A percentile compares a stretch with the other conserved stretches of the same genome.
Evolutionary conservation across 2,329 filamentous ascomycete genomes (phyloP).

Genomic region (Alternaria sp.): DNA sequence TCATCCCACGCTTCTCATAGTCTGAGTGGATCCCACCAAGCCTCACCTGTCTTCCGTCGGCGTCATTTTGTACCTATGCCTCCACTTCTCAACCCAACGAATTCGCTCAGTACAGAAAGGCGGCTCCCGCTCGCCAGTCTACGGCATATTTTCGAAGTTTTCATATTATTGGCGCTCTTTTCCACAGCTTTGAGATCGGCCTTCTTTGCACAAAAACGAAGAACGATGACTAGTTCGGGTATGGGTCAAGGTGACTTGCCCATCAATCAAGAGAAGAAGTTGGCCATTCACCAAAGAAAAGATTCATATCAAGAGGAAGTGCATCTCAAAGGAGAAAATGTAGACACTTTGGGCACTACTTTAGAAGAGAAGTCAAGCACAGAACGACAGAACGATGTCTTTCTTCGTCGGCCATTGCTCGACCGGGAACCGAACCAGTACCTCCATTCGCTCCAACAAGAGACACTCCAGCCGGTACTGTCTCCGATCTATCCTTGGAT

Average conservation of each 20-base stretch:
- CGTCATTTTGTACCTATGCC: constrained; percentile 36
- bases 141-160: constrained; percentile 16
- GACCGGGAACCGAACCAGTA: constrained; percentile 14
- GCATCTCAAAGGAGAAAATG: background rate
- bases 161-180: constrained; percentile 27
- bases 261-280: background rate
- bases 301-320: constrained; percentile 1
- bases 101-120: constrained; percentile 18
- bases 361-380: background rate
- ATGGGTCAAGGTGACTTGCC: background rate
- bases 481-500: constrained; percentile 43
- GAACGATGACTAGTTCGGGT: constrained; percentile 9
- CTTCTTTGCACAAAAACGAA: constrained; percentile 23
- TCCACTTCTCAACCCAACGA: constrained; percentile 30
- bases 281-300: constrained; percentile 1
- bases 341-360: background rate
- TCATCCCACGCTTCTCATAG: constrained; percentile 26
- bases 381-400: background rate
- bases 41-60: constrained; percentile 12
- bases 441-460: constrained; percentile 19
- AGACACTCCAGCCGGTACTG: constrained; percentile 22
- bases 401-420: background rate
- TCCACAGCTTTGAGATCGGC: constrained; percentile 23
- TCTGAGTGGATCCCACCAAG: constrained; percentile 27
- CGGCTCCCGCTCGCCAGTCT: constrained; percentile 5